Conservation (phyloP, 2,329 filamentous ascomycete genomes). For the Sclerotiophoma versabilis region DNA sequence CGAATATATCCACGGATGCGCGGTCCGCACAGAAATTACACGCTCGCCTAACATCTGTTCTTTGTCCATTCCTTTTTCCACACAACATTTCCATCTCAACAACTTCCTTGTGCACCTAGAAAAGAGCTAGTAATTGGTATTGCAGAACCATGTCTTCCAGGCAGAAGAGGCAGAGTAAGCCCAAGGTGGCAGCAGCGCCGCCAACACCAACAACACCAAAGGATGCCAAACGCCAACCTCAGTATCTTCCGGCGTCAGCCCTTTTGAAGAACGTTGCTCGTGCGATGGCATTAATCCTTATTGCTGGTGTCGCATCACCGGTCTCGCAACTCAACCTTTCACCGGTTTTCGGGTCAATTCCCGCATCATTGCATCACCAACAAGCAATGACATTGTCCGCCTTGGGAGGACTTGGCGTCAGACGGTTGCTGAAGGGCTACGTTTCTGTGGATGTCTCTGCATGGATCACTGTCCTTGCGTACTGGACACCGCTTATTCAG, state of each 20-base stretch:
- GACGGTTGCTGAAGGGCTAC: slow-evolving; percentile 63
- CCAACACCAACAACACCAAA: slow-evolving; percentile 10
- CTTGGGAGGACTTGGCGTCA: slow-evolving; percentile 75
- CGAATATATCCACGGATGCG: slow-evolving; percentile 30
- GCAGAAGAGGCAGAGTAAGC: slow-evolving; percentile 46
- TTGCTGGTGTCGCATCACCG: slow-evolving; percentile 71
- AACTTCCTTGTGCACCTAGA: background rate
- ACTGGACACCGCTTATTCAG: slow-evolving; percentile 77
- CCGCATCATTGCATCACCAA: slow-evolving; percentile 74
- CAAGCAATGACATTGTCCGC: slow-evolving; percentile 70
- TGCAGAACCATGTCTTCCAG: slow-evolving; percentile 38
- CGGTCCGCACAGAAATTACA: slow-evolving; percentile 31
- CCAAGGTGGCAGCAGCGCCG: slow-evolving; percentile 30
- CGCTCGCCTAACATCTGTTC: slow-evolving; percentile 29
- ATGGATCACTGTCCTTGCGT: slow-evolving; percentile 75
- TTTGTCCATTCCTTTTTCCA: slow-evolving; percentile 12
- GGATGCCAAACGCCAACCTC: slow-evolving; percentile 33
- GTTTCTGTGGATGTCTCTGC: slow-evolving; percentile 56
- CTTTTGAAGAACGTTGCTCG: slow-evolving; percentile 42
- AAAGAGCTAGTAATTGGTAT: slow-evolving; percentile 17
- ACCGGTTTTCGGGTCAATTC: slow-evolving; percentile 87
- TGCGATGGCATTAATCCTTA: slow-evolving; percentile 55
- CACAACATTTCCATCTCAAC: background rate
- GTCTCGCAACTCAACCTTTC: slow-evolving; percentile 79
- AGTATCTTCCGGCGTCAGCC: slow-evolving; percentile 30